These are phyloP conservation scores for Scleroderma bovista DNA, from an alignment of 768 basidiomycete genomes.

Conservation along the genomic window DNA sequence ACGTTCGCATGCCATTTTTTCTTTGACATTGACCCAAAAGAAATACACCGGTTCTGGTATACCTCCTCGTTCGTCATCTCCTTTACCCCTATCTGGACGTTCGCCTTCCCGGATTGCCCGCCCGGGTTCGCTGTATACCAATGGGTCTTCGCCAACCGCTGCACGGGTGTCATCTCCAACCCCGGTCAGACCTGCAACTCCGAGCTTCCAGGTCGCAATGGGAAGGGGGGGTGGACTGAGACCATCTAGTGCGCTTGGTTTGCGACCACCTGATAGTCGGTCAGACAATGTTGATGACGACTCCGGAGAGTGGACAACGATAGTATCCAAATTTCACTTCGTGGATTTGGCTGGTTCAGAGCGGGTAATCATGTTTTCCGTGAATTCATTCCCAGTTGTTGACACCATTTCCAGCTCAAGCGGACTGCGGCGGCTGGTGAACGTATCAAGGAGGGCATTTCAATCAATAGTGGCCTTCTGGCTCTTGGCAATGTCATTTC, in stretches of 20 bases:
- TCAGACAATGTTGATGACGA: slow-evolving; percentile 49
- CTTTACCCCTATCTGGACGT: slow-evolving; percentile 66
- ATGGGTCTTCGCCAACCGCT: slow-evolving; percentile 30
- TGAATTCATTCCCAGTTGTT: slow-evolving; percentile 7
- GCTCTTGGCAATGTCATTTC: slow-evolving; percentile 99
- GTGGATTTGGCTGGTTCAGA: slow-evolving; percentile 98
- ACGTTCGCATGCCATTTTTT: slow-evolving; percentile 98
- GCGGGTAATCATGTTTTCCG: slow-evolving; percentile 45
- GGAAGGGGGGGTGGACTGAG: slow-evolving; percentile 60
- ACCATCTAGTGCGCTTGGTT: slow-evolving; percentile 76
- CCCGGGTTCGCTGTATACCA: slow-evolving; percentile 70
- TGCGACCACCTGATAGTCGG: slow-evolving; percentile 47
- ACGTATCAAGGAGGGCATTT: slow-evolving; percentile 97
- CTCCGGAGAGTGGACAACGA: slow-evolving; percentile 79
- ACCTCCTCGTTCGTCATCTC: slow-evolving; percentile 73
- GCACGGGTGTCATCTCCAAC: slow-evolving; percentile 69
- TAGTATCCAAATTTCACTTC: slow-evolving; percentile 96
- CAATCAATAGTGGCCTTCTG: slow-evolving; percentile 94
- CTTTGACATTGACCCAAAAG: slow-evolving; percentile 88
- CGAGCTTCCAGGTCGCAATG: slow-evolving; percentile 74
- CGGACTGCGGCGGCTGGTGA: slow-evolving; percentile 95
- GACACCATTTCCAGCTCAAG: slow-evolving; percentile 59
- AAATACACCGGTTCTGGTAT: slow-evolving; percentile 68
- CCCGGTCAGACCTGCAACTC: slow-evolving; percentile 71
- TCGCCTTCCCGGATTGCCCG: slow-evolving; percentile 75